Percentiles rank a stretch among this genome's conserved stretches.
phyloP scores from a whole-genome alignment of 768 basidiomycete species.

The Termitomyces sp. region DNA sequence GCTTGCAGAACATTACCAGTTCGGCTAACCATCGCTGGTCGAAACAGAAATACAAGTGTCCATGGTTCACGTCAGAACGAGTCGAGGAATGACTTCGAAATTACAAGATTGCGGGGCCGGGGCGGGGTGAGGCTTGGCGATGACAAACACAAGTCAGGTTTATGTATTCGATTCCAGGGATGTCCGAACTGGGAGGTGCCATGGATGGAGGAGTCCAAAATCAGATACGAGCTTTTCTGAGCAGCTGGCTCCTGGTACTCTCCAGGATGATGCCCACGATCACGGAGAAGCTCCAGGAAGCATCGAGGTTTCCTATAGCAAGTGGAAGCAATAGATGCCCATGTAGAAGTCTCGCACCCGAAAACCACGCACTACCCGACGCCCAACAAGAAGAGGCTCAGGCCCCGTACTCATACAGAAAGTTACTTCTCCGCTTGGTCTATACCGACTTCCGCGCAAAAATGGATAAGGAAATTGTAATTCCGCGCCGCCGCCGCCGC shows the following conservation, averaged over 20 bases:
- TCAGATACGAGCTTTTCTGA: background rate
- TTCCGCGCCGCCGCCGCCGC: background rate
- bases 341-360: background rate
- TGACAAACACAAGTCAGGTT: background rate
- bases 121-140: background rate
- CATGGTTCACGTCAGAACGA: background rate
- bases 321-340: background rate
- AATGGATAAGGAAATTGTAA: background rate
- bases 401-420: no score
- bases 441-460: background rate
- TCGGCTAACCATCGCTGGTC: background rate
- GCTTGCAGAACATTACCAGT: background rate
- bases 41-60: background rate
- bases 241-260: no score
- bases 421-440: background rate
- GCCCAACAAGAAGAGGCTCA: no score
- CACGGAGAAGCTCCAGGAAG: background rate
- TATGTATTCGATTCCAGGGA: background rate
- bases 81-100: background rate
- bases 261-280: no score
- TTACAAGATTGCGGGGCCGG: background rate
- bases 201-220: background rate
- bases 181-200: background rate
- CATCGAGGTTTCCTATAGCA: background rate
- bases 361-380: background rate